Percentiles rank a stretch among this genome's conserved stretches.
Evolutionary conservation across 192 early-diverging fungal genomes (phyloP).

Genomic region (Coemansia sp.): DNA sequence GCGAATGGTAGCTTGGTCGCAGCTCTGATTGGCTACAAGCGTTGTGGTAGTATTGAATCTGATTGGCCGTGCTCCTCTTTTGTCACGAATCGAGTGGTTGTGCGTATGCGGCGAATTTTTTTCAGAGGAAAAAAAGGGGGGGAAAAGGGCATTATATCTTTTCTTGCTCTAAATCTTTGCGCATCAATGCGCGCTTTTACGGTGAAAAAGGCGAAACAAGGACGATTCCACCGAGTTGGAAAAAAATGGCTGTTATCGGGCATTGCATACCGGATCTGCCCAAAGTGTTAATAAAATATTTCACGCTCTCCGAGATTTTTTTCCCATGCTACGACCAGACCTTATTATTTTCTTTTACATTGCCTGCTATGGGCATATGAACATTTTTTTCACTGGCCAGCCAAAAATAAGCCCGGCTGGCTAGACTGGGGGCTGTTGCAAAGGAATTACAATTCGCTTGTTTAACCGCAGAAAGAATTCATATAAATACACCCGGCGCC

Average conservation of each 20-base stretch:
- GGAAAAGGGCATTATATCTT: neutral
- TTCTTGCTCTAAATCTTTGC: neutral
- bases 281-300: neutral
- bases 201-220: neutral
- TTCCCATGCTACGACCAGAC: neutral
- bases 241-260: slow-evolving; percentile 15
- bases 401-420: no score
- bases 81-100: neutral
- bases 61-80: neutral
- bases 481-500: no score
- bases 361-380: neutral
- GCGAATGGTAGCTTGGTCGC: neutral
- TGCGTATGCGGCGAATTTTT: slow-evolving; percentile 1
- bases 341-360: neutral
- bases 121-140: slow-evolving; percentile 5
- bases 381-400: neutral
- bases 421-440: no score
- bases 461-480: no score
- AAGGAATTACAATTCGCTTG: no score
- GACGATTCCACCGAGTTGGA: slow-evolving; percentile 21
- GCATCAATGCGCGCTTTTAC: neutral
- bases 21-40: neutral
- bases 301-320: neutral
- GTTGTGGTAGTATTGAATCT: neutral
- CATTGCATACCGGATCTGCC: neutral